Evolutionary conservation across 495 filamentous ascomycete species (phyloP), one percentile per base, ranked within the genome.

Genomic region (Neurospora intermedia): DNA sequence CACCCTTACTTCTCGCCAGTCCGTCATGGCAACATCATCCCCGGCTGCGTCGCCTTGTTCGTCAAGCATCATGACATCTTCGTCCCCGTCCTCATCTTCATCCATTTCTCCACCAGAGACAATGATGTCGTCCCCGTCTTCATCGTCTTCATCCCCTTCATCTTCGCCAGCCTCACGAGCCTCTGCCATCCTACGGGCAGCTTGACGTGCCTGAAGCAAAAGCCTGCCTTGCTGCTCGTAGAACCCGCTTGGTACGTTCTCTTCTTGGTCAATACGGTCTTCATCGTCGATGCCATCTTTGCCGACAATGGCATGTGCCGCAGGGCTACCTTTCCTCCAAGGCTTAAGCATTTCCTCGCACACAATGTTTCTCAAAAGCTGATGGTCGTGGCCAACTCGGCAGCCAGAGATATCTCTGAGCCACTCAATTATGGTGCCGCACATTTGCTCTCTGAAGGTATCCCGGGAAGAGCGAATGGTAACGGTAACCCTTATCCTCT

Each of bases 371-470:
- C 93, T 88, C 72, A 99, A 85, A 43, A 97, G 90, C 73, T 94
- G 86, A 72, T 89, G 87, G 78, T 99, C 93, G 18, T 87, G 84
- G 15, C 94, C 93, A 69, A 95, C 90, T 77, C 89, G 93, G 80
- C 95, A 97, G 27, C 94, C 94, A 5, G 94, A 86, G 78, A 99
- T 96, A 82, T 99, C 96, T 31, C 89, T 85, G 3, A 99, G 87
- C 96, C 96, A 99, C 77, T 98, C 94, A 72, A 98, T 91, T 75
- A 99, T 96, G n/a, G 94, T 95, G 3, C 90, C 94, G 79, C 94
- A 97, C 96, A 99, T 99, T 80, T 98, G 92, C 82, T 99, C 96
- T 73, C 96, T 87, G 84, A 97, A 99, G 1, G 93, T 98, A 81
- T 99, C 96, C 70, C 96, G 86, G 0, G 96, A 86, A 40, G 96